Evolutionary conservation across 2,329 filamentous ascomycete species (phyloP).

Genomic region (Fusarium mexicanum): DNA sequence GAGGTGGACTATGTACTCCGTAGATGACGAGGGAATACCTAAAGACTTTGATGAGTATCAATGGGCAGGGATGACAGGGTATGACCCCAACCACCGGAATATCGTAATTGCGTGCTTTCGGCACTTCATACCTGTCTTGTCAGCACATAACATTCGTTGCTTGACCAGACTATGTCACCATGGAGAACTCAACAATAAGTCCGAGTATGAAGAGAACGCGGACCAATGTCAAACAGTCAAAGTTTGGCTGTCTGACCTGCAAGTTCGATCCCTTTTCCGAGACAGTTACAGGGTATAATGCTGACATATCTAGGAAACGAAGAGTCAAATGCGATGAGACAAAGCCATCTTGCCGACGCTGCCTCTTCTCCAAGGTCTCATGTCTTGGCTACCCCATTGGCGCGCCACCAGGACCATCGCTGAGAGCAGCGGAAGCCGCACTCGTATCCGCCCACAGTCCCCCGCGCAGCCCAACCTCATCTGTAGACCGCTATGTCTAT

Average conservation of each 20-base stretch:
- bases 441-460: not conserved
- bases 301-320: slow-evolving; percentile 12
- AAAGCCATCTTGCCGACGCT: slow-evolving; percentile 26
- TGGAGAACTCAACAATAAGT: accelerated
- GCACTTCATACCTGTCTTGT: not conserved
- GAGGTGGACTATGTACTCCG: no score
- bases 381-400: slow-evolving; percentile 22
- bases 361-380: slow-evolving; percentile 4
- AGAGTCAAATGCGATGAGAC: slow-evolving; percentile 30
- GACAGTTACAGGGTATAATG: no score
- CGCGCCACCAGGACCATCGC: not conserved
- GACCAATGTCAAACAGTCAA: slow-evolving; percentile 29
- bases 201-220: not conserved
- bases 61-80: no score
- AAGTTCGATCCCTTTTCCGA: not conserved
- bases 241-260: slow-evolving; percentile 29
- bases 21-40: no score
- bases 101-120: not conserved
- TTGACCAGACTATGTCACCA: accelerated
- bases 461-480: not conserved
- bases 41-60: no score
- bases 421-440: not conserved
- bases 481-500: not conserved
- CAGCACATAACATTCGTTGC: accelerated
- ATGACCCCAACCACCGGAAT: not conserved